Evolutionary conservation across 345 rosid species (phyloP), one percentile per base, ranked within the genome.

Genomic region (Jatropha curcas): DNA sequence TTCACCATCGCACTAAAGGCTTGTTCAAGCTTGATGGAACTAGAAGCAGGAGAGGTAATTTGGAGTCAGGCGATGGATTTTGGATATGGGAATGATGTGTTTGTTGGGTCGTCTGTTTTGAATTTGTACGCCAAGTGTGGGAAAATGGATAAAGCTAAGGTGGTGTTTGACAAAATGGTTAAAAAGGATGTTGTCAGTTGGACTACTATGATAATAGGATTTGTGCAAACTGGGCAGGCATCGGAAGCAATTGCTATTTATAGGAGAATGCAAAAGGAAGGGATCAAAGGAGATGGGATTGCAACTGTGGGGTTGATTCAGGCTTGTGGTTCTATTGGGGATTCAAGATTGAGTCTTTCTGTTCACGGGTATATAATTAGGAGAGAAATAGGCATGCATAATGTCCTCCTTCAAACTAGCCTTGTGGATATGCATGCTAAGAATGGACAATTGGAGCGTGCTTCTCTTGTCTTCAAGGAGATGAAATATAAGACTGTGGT

Each of bases 341-440:
- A 89, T 61, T 48, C 20, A 4, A 86, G 77, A 67, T 74, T 79
- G 67, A 89, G 91, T 37, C 68, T 76, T 70, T 85, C 91, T 1
- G 78, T 92, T 58, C 98, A 90, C 60, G 96, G 94, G 3, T 74
- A 79, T 75, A 60, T 82, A 82, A 64, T 85, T 60, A 83, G 91
- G 77, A 84, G 83, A 79, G 72, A 74, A 78, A 79, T 86, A 64
- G 74, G 68, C 34, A 71, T 71, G 76, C 68, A 77, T 58, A 64
- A 74, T 72, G 84, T 90, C 27, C 72, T 78, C 5, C 71, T 76
- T 78, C 91, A 88, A 74, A 89, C 90, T 27, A 85, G 87, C 65
- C 75, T 92, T 63, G 81, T 90, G 12, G 86, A 88, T 83, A 85
- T 90, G 96, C 89, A 92, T 79, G 88, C 87, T 12, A 92, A 90